Conservation (phyloP, 768 basidiomycete genomes). For the Cantharellus anzutake region DNA sequence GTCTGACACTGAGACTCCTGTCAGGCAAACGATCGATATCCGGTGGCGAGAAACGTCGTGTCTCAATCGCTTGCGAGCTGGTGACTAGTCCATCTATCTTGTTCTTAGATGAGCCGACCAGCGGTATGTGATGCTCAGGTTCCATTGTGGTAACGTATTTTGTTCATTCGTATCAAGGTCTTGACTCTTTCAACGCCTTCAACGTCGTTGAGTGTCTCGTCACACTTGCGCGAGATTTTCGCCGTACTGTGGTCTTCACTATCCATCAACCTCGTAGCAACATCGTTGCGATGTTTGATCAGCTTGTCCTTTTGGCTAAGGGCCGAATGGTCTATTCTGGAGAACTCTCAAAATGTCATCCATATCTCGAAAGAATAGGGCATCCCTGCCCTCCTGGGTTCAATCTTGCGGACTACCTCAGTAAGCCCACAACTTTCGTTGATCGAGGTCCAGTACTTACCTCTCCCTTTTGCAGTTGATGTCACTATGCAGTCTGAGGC, state of each 20-base stretch:
- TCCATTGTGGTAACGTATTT: neutral
- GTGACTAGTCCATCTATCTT: conserved; percentile 93
- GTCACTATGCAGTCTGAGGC: conserved; percentile 38
- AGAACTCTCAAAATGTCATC: conserved; percentile 50
- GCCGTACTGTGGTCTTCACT: conserved; percentile 90
- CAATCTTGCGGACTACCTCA: conserved; percentile 93
- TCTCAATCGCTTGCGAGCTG: conserved; percentile 93
- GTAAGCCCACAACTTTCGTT: conserved; percentile 28
- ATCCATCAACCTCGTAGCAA: conserved; percentile 98
- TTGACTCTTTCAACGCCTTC: conserved; percentile 89
- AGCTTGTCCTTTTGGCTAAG: conserved; percentile 65
- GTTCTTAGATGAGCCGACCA: conserved; percentile 94
- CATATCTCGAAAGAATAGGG: conserved; percentile 63
- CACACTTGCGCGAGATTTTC: conserved; percentile 70
- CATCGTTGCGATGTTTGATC: conserved; percentile 90
- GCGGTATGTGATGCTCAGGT: conserved; percentile 32
- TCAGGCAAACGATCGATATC: conserved; percentile 77
- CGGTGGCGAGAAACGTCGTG: conserved; percentile 92
- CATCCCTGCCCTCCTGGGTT: conserved; percentile 81
- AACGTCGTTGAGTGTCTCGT: conserved; percentile 85
- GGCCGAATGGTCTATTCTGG: conserved; percentile 80
- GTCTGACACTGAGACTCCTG: neutral
- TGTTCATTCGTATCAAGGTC: conserved; percentile 26
- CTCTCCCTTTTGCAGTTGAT: conserved; percentile 30
- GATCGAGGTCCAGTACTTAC: neutral